Percentiles rank a stretch among this genome's conserved stretches.
phyloP scores from a whole-genome alignment of 2,329 filamentous ascomycete genomes.

The Thermothelomyces thermophilus region DNA sequence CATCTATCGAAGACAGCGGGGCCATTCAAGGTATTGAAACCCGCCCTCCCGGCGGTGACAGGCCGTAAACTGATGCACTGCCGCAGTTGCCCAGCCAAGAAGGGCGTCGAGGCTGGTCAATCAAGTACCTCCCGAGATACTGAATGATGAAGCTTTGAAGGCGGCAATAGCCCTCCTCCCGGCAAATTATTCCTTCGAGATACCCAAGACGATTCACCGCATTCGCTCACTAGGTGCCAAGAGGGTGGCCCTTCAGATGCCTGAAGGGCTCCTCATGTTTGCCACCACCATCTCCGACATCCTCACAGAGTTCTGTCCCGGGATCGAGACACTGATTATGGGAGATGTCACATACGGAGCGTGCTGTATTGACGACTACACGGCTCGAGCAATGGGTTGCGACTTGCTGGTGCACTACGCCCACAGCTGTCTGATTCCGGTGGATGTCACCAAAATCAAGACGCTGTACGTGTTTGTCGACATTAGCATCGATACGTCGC shows the following conservation, averaged over 20 bases:
- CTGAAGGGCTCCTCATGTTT: conserved; percentile 89
- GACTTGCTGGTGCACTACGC: conserved; percentile 95
- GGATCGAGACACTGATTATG: conserved; percentile 93
- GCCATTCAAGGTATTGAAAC: conserved; percentile 57
- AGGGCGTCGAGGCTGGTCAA: conserved; percentile 77
- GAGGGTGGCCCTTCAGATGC: conserved; percentile 91
- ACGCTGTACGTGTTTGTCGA: conserved; percentile 98
- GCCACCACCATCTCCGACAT: conserved; percentile 98
- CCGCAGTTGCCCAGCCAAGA: conserved; percentile 61
- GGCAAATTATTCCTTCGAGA: conserved; percentile 96
- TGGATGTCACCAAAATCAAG: conserved; percentile 94
- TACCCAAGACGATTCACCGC: conserved; percentile 95
- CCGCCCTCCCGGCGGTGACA: neutral
- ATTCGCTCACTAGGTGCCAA: conserved; percentile 74
- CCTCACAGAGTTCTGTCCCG: conserved; percentile 85
- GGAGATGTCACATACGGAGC: conserved; percentile 98
- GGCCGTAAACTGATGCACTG: conserved; percentile 9
- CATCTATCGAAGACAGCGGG: conserved; percentile 51
- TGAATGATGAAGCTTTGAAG: conserved; percentile 78
- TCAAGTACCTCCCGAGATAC: conserved; percentile 80
- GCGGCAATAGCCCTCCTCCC: conserved; percentile 82
- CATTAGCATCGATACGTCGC: conserved; percentile 87
- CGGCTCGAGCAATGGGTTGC: conserved; percentile 85
- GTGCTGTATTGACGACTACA: conserved; percentile 98
- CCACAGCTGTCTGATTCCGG: conserved; percentile 91